phyloP scores from a whole-genome alignment of 2,329 filamentous ascomycete species.

The Colletotrichum sp. region DNA sequence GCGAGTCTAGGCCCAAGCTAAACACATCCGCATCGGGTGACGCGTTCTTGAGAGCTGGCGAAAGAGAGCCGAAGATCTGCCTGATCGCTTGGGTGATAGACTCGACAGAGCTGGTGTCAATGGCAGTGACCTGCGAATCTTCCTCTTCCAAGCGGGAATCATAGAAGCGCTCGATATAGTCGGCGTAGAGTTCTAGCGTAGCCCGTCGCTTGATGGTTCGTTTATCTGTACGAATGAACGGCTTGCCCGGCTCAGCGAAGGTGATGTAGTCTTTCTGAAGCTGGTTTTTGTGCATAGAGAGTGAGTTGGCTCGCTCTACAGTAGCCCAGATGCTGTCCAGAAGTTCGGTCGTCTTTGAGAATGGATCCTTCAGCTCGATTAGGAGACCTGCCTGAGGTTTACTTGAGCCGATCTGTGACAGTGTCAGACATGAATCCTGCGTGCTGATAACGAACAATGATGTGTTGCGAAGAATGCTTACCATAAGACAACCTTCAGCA shows the following conservation, averaged over 20 bases:
- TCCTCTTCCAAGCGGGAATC: background rate
- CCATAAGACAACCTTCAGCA: background rate
- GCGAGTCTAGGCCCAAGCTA: background rate
- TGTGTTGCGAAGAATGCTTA: background rate
- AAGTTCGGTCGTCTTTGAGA: background rate
- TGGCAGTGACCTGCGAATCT: background rate
- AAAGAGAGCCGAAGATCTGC: background rate
- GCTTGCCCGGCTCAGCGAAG: background rate
- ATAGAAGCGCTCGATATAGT: background rate
- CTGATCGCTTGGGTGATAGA: background rate
- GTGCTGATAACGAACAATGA: fast-evolving
- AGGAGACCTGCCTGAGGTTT: background rate
- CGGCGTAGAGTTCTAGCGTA: background rate
- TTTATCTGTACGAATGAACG: background rate
- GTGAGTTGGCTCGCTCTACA: background rate
- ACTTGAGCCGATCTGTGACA: background rate
- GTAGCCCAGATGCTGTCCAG: background rate
- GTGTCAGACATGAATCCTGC: background rate
- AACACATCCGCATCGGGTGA: background rate
- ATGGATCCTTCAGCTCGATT: background rate
- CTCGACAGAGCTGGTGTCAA: fast-evolving
- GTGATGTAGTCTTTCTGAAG: background rate
- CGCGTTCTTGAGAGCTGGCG: background rate
- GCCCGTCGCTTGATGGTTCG: background rate
- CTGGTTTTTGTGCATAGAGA: background rate